These are phyloP conservation scores for Solanum rostratum DNA, from an alignment of 257 asterid species.

Conservation along the genomic window DNA sequence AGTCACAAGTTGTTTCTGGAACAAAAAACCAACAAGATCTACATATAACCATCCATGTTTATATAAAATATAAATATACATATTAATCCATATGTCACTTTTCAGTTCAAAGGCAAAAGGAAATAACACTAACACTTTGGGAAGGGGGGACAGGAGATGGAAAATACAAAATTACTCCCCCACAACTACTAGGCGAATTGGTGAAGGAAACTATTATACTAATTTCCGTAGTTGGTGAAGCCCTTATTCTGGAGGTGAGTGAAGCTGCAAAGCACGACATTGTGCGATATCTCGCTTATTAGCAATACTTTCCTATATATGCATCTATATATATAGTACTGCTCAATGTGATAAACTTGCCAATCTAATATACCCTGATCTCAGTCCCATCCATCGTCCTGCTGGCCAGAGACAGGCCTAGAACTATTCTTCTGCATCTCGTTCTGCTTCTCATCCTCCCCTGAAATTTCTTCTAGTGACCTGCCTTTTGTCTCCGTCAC, in stretches of 20 bases:
- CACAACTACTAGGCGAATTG: not conserved
- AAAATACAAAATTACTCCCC: not conserved
- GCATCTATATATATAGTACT: not conserved
- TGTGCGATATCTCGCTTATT: not conserved
- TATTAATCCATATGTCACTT: not conserved
- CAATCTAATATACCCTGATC: not conserved
- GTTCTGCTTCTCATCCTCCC: not conserved
- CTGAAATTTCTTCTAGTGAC: not conserved
- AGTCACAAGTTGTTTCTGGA: not conserved
- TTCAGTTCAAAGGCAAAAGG: not conserved
- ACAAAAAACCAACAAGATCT: not conserved
- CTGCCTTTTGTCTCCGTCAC: conserved; percentile 1
- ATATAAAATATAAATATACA: not conserved
- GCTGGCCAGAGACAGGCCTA: not conserved
- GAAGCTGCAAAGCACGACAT: no score
- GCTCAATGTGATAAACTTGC: not conserved
- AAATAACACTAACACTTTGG: not conserved
- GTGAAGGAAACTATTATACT: not conserved
- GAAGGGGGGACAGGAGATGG: not conserved
- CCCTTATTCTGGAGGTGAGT: not conserved
- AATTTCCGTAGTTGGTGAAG: not conserved
- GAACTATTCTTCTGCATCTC: not conserved
- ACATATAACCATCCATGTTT: not conserved
- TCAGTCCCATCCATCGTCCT: not conserved
- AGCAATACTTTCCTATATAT: not conserved